Conservation (phyloP, 306 rosid genomes). For the Canavalia ensiformis region DNA sequence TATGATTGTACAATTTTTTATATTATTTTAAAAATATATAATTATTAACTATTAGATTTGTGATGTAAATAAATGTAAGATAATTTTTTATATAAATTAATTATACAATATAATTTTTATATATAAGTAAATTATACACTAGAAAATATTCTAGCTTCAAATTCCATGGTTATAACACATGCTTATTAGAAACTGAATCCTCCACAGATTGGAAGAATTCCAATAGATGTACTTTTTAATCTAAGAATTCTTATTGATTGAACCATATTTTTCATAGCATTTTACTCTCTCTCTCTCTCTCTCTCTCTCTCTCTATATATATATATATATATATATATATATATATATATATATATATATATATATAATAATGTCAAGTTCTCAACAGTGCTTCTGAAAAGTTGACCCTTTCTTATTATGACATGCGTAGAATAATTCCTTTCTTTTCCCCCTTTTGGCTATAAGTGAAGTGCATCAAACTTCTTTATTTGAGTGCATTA, state of each 20-base stretch:
- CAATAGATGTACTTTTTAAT: neutral
- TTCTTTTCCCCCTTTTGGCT: neutral
- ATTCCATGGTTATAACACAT: neutral
- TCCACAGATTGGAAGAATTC: neutral
- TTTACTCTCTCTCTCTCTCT: neutral
- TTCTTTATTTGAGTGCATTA: slow-evolving; percentile 1
- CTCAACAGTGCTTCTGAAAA: neutral
- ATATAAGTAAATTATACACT: no score
- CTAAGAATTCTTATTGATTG: neutral
- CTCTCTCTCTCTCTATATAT: no score
- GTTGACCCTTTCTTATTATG: neutral
- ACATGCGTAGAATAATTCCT: neutral
- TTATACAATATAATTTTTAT: no score
- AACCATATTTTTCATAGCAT: neutral
- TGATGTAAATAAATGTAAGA: no score
- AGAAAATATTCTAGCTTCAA: no score
- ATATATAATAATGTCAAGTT: neutral
- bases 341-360: neutral
- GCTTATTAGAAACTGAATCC: neutral
- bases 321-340: no score
- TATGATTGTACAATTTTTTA: no score
- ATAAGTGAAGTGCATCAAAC: neutral
- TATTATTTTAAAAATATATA: no score
- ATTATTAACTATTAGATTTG: no score
- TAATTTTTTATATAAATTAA: no score